These are phyloP conservation scores for Penicillium sumatraense DNA, from an alignment of 2,329 filamentous ascomycete genomes.

Conservation along the genomic window DNA sequence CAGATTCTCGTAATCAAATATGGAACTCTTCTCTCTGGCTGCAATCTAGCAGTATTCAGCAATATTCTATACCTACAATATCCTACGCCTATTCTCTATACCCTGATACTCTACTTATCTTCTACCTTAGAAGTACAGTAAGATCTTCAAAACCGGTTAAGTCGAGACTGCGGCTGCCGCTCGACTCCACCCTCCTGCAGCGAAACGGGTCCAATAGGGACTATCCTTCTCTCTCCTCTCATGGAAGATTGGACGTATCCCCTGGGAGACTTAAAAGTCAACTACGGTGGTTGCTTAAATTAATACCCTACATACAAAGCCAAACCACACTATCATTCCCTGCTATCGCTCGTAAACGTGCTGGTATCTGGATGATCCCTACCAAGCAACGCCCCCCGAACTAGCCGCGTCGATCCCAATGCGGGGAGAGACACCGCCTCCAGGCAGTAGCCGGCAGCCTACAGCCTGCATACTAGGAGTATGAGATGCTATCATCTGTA, in stretches of 20 bases:
- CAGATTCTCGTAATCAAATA: constrained; percentile 10
- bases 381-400: not conserved
- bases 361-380: no score
- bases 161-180: constrained; percentile 5
- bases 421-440: constrained; percentile 28
- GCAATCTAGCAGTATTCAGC: no score
- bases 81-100: not conserved
- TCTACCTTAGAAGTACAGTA: no score
- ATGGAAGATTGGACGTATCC: not conserved
- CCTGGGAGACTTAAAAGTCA: not conserved
- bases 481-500: no score
- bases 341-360: no score
- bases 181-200: constrained; percentile 15
- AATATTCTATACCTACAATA: no score
- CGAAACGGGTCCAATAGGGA: constrained; percentile 4
- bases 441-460: not conserved
- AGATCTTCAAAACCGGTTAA: no score
- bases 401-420: constrained; percentile 21
- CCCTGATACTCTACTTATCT: no score
- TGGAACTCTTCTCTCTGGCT: constrained; percentile 6
- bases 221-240: not conserved
- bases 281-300: no score
- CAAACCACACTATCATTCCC: no score
- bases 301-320: no score
- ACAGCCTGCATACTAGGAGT: no score